Evolutionary conservation across 2,329 filamentous ascomycete genomes (phyloP).

Genomic region (Aspergillus ustus): DNA sequence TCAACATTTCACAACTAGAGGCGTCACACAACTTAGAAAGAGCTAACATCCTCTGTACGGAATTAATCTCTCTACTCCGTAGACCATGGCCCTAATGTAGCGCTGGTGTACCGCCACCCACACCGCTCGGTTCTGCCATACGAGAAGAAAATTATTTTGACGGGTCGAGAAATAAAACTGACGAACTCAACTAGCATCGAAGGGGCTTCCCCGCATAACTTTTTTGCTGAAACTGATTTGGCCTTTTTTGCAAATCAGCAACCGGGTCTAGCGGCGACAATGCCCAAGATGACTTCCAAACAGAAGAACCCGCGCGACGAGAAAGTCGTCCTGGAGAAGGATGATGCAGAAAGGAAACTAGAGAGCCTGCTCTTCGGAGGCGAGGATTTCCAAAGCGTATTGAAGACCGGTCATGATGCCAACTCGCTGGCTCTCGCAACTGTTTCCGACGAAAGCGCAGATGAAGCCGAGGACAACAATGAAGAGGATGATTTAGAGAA

Average conservation of each 20-base stretch:
- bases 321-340: slow-evolving; percentile 63
- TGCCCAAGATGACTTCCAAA: slow-evolving; percentile 36
- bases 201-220: background rate
- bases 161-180: background rate
- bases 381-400: slow-evolving; percentile 75
- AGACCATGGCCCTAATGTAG: slow-evolving; percentile 10
- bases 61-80: no score
- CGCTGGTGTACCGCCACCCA: slow-evolving; percentile 26
- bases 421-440: slow-evolving; percentile 44
- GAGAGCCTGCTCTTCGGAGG: slow-evolving; percentile 87
- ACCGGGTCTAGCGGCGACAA: slow-evolving; percentile 17
- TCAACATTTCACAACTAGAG: background rate
- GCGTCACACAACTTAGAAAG: background rate
- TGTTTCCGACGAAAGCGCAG: slow-evolving; percentile 35
- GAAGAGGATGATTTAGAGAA: slow-evolving; percentile 61
- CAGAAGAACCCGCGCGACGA: slow-evolving; percentile 34
- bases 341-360: slow-evolving; percentile 81
- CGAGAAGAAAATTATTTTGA: slow-evolving; percentile 41
- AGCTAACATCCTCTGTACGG: background rate
- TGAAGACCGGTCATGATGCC: slow-evolving; percentile 63
- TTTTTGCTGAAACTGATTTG: background rate
- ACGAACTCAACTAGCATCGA: background rate
- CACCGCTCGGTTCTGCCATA: slow-evolving; percentile 38
- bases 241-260: background rate
- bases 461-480: slow-evolving; percentile 36